These are phyloP conservation scores for Bruguiera hainesii DNA, from an alignment of 441 rosid genomes.

Conservation along the genomic window DNA sequence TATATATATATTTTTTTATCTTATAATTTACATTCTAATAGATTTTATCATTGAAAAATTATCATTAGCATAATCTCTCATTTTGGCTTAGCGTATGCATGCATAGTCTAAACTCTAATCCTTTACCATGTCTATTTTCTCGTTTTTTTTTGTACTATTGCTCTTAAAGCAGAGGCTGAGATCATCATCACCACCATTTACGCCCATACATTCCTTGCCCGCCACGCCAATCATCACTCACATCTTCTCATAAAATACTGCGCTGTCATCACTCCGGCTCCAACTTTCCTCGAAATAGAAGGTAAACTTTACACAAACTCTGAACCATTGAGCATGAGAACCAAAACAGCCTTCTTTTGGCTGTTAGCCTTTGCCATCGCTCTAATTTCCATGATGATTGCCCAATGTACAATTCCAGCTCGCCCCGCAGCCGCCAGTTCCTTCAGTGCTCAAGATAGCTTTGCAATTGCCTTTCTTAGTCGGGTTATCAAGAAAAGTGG, in stretches of 20 bases:
- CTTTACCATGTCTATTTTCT: neutral
- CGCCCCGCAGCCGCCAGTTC: neutral
- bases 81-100: constrained; percentile 16
- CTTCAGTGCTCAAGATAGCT: neutral
- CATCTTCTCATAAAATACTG: constrained; percentile 1
- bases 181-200: constrained; percentile 19
- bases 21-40: too few relatives aligned
- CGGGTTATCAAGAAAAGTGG: constrained; percentile 18
- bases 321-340: constrained; percentile 23
- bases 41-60: too few relatives aligned
- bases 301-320: neutral
- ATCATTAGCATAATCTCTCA: constrained; percentile 2
- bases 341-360: constrained; percentile 32
- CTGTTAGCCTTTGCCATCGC: constrained; percentile 34
- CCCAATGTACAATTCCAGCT: constrained; percentile 22
- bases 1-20: too few relatives aligned
- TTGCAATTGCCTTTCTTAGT: constrained; percentile 11
- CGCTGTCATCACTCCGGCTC: neutral
- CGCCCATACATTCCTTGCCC: constrained; percentile 38
- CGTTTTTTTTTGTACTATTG: constrained; percentile 16
- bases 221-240: constrained; percentile 39
- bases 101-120: constrained; percentile 11
- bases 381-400: constrained; percentile 29
- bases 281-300: neutral
- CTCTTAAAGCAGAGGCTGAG: constrained; percentile 14